These are phyloP conservation scores for Hypoxylon sp. DNA, from an alignment of 2,329 filamentous ascomycete species.

Conservation along the genomic window DNA sequence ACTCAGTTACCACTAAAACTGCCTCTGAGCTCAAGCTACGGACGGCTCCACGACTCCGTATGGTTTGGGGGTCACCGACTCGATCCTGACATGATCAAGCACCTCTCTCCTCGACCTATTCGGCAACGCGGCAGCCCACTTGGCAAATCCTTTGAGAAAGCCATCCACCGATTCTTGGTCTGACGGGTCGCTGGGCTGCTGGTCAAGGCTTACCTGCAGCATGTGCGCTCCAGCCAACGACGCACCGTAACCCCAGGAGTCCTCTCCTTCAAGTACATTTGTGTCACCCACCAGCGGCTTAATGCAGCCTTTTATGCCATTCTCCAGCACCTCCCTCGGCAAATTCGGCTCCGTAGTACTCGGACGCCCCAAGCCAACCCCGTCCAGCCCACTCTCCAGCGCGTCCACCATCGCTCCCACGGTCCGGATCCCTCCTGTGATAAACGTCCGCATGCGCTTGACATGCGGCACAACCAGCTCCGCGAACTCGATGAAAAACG, in stretches of 20 bases:
- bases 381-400: conserved; percentile 59
- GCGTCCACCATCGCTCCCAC: conserved; percentile 65
- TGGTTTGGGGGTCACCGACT: conserved; percentile 23
- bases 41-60: conserved; percentile 24
- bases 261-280: conserved; percentile 33
- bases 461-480: conserved; percentile 60
- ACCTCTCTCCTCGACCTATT: conserved; percentile 38
- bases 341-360: conserved; percentile 41
- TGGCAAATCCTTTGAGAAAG: conserved; percentile 36
- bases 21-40: conserved; percentile 2
- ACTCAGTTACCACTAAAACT: neutral
- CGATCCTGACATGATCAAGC: conserved; percentile 39
- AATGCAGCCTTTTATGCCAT: conserved; percentile 33
- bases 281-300: conserved; percentile 40
- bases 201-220: conserved; percentile 40
- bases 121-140: conserved; percentile 34
- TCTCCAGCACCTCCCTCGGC: conserved; percentile 33
- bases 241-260: conserved; percentile 34
- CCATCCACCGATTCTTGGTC: conserved; percentile 32
- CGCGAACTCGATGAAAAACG: conserved; percentile 78
- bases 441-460: conserved; percentile 60
- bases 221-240: conserved; percentile 42
- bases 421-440: conserved; percentile 75
- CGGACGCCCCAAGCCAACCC: conserved; percentile 56
- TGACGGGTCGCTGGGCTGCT: conserved; percentile 40